Conservation (phyloP, 2,329 filamentous ascomycete genomes). For the Cladophialophora exuberans region DNA sequence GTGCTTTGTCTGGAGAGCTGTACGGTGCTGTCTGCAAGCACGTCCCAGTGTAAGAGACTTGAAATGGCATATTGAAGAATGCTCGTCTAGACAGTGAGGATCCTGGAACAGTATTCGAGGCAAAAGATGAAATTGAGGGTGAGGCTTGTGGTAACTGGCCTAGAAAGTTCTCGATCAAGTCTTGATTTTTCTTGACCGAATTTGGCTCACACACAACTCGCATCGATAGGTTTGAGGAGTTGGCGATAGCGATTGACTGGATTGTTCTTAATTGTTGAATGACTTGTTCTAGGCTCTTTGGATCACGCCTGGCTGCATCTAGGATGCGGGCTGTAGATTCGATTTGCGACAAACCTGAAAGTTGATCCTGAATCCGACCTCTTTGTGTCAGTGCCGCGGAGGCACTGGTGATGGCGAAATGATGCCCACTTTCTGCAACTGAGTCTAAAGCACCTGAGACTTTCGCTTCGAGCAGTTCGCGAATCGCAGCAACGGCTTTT, state of each 20-base stretch:
- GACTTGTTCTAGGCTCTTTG: constrained; percentile 72
- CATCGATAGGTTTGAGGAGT: constrained; percentile 69
- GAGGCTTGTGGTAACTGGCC: constrained; percentile 55
- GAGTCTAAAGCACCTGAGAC: constrained; percentile 89
- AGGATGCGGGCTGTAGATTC: constrained; percentile 76
- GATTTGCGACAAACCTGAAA: constrained; percentile 87
- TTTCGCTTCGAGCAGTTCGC: constrained; percentile 82
- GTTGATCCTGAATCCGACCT: constrained; percentile 77
- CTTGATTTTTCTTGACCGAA: constrained; percentile 70
- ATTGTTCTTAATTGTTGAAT: constrained; percentile 84
- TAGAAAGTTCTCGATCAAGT: constrained; percentile 72
- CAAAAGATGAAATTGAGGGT: constrained; percentile 41
- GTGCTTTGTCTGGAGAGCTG: constrained; percentile 71
- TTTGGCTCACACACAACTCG: constrained; percentile 85
- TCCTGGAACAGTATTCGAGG: constrained; percentile 36
- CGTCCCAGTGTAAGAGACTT: constrained; percentile 91
- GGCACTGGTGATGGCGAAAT: constrained; percentile 81
- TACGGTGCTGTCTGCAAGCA: constrained; percentile 85
- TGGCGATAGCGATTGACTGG: constrained; percentile 74
- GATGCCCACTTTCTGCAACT: constrained; percentile 87
- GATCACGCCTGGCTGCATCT: constrained; percentile 68
- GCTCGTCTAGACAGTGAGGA: constrained; percentile 62
- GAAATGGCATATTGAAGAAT: constrained; percentile 93
- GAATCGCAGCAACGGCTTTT: constrained; percentile 78
- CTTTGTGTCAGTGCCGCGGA: constrained; percentile 76